Conservation (phyloP, 2,329 filamentous ascomycete genomes). For the Fusarium sp. region DNA sequence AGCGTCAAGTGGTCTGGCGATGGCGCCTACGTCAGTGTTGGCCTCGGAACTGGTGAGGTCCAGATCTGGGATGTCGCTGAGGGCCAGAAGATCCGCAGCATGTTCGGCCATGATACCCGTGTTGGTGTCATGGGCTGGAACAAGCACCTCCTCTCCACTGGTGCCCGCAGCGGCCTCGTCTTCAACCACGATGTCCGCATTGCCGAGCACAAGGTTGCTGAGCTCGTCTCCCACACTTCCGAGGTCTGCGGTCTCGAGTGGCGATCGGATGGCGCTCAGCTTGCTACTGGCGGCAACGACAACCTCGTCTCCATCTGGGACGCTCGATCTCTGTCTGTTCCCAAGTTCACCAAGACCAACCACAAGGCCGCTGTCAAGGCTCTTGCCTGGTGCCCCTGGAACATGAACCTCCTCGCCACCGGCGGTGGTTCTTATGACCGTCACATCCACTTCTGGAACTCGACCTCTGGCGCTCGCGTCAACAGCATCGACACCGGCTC, state of each 20-base stretch:
- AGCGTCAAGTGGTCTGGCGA: slow-evolving; percentile 99
- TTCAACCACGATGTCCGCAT: slow-evolving; percentile 99
- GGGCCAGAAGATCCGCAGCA: slow-evolving; percentile 93
- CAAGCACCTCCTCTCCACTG: slow-evolving; percentile 96
- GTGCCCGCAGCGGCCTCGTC: slow-evolving; percentile 90
- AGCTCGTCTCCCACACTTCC: slow-evolving; percentile 95
- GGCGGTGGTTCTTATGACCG: slow-evolving; percentile 96
- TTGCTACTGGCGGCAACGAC: slow-evolving; percentile 97
- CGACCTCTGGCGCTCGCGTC: slow-evolving; percentile 93
- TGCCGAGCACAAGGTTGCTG: slow-evolving; percentile 96
- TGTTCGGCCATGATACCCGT: slow-evolving; percentile 96
- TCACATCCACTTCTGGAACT: slow-evolving; percentile 99
- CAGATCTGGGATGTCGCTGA: slow-evolving; percentile 99
- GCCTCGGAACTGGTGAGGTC: slow-evolving; percentile 92
- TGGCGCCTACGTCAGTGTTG: slow-evolving; percentile 94
- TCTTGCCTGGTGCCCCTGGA: slow-evolving; percentile 98
- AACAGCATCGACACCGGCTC: slow-evolving; percentile 99
- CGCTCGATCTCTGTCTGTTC: slow-evolving; percentile 87
- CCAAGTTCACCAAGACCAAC: slow-evolving; percentile 99
- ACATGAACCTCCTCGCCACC: slow-evolving; percentile 94
- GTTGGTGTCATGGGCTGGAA: slow-evolving; percentile 99
- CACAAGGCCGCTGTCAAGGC: slow-evolving; percentile 99
- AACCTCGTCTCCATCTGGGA: slow-evolving; percentile 99
- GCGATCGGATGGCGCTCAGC: slow-evolving; percentile 94
- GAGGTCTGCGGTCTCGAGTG: slow-evolving; percentile 98